Conservation (phyloP, 169 alveolate genomes). For the Eimeria maxima region DNA sequence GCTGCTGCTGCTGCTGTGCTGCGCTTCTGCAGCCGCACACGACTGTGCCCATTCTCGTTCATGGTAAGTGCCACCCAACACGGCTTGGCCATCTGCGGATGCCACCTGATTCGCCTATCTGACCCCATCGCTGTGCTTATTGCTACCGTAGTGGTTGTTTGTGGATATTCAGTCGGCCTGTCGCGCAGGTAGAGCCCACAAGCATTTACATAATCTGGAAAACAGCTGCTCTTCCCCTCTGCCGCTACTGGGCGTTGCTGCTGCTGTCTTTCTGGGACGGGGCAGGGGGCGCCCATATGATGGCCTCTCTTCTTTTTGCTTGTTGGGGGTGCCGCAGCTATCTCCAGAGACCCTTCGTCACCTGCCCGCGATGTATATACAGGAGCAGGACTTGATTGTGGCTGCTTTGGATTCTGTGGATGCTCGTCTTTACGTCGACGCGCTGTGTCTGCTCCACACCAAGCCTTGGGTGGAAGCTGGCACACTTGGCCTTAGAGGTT, state of each 20-base stretch:
- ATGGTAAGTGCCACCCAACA: slow-evolving; percentile 48
- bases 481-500: slow-evolving; percentile 99
- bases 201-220: background rate
- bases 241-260: background rate
- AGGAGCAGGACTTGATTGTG: slow-evolving; percentile 71
- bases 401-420: slow-evolving; percentile 83
- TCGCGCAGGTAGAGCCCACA: background rate
- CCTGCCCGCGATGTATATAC: slow-evolving; percentile 48
- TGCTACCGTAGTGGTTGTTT: background rate
- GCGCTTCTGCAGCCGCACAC: slow-evolving; percentile 50
- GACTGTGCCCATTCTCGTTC: slow-evolving; percentile 43
- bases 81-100: background rate
- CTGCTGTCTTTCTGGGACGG: background rate
- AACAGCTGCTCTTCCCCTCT: background rate
- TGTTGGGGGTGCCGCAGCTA: slow-evolving; percentile 44
- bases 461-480: slow-evolving; percentile 99
- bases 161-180: background rate
- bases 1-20: slow-evolving; percentile 77
- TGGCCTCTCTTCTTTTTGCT: background rate
- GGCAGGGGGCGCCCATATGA: background rate
- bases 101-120: background rate
- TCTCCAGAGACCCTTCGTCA: slow-evolving; percentile 6
- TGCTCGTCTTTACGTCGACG: slow-evolving; percentile 99
- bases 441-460: slow-evolving; percentile 98
- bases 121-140: background rate